Percentiles rank a stretch among this genome's conserved stretches.
These are phyloP conservation scores for Fusarium tuaranense DNA, from an alignment of 2,329 filamentous ascomycete species.

Conservation along the genomic window DNA sequence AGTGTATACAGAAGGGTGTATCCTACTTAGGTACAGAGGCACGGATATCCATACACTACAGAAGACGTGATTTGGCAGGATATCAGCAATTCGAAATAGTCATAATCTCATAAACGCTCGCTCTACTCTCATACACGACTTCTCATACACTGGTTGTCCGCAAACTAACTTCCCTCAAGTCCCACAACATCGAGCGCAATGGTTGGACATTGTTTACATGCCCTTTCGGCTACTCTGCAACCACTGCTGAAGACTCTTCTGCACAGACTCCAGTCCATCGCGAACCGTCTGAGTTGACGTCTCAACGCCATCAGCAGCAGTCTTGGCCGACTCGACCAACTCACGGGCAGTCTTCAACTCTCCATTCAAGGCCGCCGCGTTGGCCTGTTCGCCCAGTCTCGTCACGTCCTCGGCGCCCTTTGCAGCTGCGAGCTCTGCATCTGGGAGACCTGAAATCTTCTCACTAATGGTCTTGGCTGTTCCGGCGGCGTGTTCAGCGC, in stretches of 20 bases:
- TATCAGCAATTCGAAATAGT: background rate
- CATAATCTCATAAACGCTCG: background rate
- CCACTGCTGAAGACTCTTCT: slow-evolving; percentile 30
- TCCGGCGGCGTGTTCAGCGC: slow-evolving; percentile 3
- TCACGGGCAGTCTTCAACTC: slow-evolving; percentile 17
- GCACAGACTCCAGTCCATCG: slow-evolving; percentile 22
- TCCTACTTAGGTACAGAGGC: background rate
- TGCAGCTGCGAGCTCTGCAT: slow-evolving; percentile 12
- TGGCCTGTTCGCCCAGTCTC: slow-evolving; percentile 22
- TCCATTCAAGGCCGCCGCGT: slow-evolving; percentile 18
- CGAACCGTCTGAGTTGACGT: slow-evolving; percentile 13
- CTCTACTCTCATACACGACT: background rate
- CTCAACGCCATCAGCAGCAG: slow-evolving; percentile 18
- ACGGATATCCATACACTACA: background rate
- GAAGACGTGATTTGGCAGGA: background rate
- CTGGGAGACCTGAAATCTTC: slow-evolving; percentile 4
- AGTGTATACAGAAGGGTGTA: too few relatives aligned
- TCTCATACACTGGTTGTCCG: background rate
- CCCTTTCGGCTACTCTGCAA: slow-evolving; percentile 26
- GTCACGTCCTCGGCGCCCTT: slow-evolving; percentile 22
- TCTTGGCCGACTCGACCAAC: slow-evolving; percentile 15
- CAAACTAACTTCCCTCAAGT: background rate
- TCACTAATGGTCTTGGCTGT: slow-evolving; percentile 3
- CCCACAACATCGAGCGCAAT: too few relatives aligned
- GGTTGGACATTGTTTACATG: background rate